Conservation (phyloP, 176 grass and related monocot genomes). For the Aegilops bicornis region DNA sequence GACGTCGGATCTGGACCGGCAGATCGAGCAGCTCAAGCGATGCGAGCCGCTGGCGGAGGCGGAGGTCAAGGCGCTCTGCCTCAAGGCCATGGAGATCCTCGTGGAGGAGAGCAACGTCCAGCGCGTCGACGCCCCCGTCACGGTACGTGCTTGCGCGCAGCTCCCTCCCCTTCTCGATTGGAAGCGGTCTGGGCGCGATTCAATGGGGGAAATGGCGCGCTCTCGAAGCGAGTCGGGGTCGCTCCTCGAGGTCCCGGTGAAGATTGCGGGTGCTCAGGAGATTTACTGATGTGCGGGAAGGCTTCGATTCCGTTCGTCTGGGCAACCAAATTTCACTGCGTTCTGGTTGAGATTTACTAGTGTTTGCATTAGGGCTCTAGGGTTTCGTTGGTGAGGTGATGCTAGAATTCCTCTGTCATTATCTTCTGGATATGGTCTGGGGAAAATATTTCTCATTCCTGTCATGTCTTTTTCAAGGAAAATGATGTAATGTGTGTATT, state of each 20-base stretch:
- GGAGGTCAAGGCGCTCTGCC: conserved; percentile 97
- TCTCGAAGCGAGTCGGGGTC: background rate
- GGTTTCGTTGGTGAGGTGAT: background rate
- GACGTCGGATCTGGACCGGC: conserved; percentile 91
- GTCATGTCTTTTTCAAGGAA: background rate
- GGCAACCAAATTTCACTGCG: background rate
- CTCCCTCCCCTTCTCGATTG: background rate
- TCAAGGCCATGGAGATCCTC: conserved; percentile 99
- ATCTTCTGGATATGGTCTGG: background rate
- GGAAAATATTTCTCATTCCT: background rate
- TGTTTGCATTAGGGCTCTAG: background rate
- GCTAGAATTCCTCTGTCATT: background rate
- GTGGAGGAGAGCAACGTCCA: conserved; percentile 99
- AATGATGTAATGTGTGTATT: background rate
- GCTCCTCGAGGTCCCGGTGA: background rate
- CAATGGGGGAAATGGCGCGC: background rate
- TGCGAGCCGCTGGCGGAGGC: conserved; percentile 94
- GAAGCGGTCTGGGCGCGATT: background rate
- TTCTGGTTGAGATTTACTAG: background rate
- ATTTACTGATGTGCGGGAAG: background rate
- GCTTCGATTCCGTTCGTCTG: background rate
- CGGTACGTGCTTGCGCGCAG: conserved; percentile 36
- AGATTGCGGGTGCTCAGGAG: background rate
- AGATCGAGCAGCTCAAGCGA: conserved; percentile 98
- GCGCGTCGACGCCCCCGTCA: conserved; percentile 91